phyloP scores from a whole-genome alignment of 1,284 basidiomycete genomes.

The Thelephora terrestris region DNA sequence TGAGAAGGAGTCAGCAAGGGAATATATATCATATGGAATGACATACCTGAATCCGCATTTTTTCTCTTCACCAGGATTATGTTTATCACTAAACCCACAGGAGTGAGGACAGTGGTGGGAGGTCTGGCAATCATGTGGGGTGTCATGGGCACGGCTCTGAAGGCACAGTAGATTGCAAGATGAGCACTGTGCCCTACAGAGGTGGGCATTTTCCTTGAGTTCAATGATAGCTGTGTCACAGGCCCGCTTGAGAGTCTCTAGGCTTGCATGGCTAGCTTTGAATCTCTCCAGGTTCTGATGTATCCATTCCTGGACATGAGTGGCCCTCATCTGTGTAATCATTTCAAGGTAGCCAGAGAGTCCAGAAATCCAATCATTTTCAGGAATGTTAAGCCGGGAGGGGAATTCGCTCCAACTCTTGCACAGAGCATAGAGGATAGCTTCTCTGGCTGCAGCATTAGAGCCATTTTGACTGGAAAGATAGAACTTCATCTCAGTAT shows the following conservation, averaged over 20 bases:
- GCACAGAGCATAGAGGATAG: slow-evolving; percentile 19
- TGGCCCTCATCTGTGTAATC: slow-evolving; percentile 30
- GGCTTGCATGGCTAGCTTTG: slow-evolving; percentile 29
- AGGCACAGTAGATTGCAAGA: slow-evolving; percentile 40
- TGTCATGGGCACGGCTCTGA: slow-evolving; percentile 32
- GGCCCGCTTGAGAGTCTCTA: slow-evolving; percentile 34
- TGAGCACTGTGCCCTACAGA: slow-evolving; percentile 38
- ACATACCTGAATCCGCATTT: slow-evolving; percentile 37
- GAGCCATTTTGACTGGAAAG: slow-evolving; percentile 15
- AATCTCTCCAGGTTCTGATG: slow-evolving; percentile 38
- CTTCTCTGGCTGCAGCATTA: slow-evolving; percentile 20
- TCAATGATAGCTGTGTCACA: slow-evolving; percentile 34
- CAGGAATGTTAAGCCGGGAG: slow-evolving; percentile 23
- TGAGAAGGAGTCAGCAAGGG: slow-evolving; percentile 15
- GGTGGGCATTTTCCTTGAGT: slow-evolving; percentile 32
- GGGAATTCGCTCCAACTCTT: slow-evolving; percentile 23
- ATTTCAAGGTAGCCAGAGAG: slow-evolving; percentile 28
- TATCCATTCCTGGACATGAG: slow-evolving; percentile 41
- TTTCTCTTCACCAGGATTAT: slow-evolving; percentile 19
- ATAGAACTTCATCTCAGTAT: slow-evolving; percentile 28
- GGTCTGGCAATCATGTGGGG: slow-evolving; percentile 38
- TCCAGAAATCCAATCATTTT: slow-evolving; percentile 30
- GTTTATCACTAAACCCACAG: slow-evolving; percentile 34
- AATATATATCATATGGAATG: background rate
- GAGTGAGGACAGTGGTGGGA: slow-evolving; percentile 31